Evolutionary conservation across 176 grass and related monocot species (phyloP), one percentile per base, ranked within the genome.

Genomic region (Phoenix dactylifera): DNA sequence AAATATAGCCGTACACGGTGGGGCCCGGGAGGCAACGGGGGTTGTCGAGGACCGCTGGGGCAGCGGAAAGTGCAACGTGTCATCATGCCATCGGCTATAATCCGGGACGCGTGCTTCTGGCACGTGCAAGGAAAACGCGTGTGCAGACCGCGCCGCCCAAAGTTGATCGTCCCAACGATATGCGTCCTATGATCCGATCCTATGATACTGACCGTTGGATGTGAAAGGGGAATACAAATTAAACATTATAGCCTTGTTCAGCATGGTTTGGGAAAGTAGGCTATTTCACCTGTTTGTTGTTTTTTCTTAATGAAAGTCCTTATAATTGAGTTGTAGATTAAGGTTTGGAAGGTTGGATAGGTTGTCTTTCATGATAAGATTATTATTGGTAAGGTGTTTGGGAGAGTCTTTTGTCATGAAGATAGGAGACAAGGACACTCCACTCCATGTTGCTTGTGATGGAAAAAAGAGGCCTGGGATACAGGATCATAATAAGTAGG

Each of bases 361-460:
- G 35, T 44, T 55, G 54, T 3, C 19, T 20, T 18, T 18, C 7
- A 10, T 19, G 10, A 23, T 2, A 22, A 23, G 54, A 22, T 20
- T 22, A 22, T 9, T 22, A 55, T 10, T 55, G 53, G 10, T 18
- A 12, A 22, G 53, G 23, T 23, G 54, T 20, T 20, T 10, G 10
- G 22, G 54, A 15, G 54, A 49, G 54, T 17, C 29, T 25, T n/a
- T 52, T 71, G 49, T 49, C 49, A 26, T 14, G 18, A 12, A 50
- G 25, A 52, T 61, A 17, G 58, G 49, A 12, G 24, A 49, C 69
- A 53, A 12, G 61, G 57, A 52, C 69, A 72, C 10, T 48, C 24
- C 54, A 69, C 15, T 20, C 69, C 69, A 60, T 61, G 57, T 72
- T 72, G 69, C 69, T 62, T 53, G 49, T 29, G 44, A n/a, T 20